These are phyloP conservation scores for Mycothermus thermophilus DNA, from an alignment of 495 filamentous ascomycete genomes.

Conservation along the genomic window DNA sequence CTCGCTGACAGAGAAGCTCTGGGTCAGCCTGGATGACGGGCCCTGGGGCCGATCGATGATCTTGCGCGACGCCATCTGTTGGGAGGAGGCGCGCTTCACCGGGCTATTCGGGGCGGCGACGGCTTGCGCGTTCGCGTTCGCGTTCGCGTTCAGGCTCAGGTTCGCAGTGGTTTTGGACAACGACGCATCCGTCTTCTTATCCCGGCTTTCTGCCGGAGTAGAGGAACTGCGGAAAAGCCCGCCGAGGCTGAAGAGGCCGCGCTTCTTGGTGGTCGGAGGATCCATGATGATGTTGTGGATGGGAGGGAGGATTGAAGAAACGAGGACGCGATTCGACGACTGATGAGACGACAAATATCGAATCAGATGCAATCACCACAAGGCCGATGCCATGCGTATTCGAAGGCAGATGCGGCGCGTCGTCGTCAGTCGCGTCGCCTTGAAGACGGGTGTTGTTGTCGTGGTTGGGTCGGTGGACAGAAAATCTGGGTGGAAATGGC, in stretches of 20 bases:
- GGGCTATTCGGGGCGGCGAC: constrained; percentile 17
- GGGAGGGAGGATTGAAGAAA: too few species aligned
- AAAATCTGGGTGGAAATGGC: too few species aligned
- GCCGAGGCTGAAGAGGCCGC: constrained; percentile 16
- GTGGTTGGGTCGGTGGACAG: too few species aligned
- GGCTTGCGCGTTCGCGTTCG: constrained; percentile 4
- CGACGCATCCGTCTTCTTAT: too few species aligned
- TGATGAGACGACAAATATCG: too few species aligned
- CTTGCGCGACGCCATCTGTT: constrained; percentile 21
- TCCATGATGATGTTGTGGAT: constrained; percentile 16
- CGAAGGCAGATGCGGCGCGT: constrained; percentile 2
- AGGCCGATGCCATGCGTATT: constrained; percentile 4
- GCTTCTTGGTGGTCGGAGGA: constrained; percentile 17
- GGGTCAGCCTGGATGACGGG: constrained; percentile 23
- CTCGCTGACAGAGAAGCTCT: constrained; percentile 18
- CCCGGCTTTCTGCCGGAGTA: constrained; percentile 7
- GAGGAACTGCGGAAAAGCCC: constrained; percentile 15
- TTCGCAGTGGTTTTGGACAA: too few species aligned
- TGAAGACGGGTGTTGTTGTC: too few species aligned
- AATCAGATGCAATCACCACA: too few species aligned
- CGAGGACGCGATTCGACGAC: neutral
- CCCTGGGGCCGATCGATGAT: constrained; percentile 19
- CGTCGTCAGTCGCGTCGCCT: too few species aligned
- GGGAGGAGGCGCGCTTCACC: constrained; percentile 24
- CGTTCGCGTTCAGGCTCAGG: neutral